phyloP scores from a whole-genome alignment of 352 stramenopile species.

The Phytophthora palmivora region DNA sequence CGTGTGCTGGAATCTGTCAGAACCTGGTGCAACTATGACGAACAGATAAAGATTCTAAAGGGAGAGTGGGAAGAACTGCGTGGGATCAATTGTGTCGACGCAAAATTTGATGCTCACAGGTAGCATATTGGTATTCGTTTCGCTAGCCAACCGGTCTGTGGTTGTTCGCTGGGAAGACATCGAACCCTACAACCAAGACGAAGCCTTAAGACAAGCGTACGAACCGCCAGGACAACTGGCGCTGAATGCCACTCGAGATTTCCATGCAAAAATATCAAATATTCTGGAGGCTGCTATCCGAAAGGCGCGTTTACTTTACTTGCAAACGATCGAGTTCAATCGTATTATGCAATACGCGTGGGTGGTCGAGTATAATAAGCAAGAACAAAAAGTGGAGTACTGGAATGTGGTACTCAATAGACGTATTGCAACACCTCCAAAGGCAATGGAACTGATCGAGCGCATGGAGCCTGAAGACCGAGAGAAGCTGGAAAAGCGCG shows the following conservation, averaged over 20 bases:
- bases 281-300: conserved; percentile 43
- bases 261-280: conserved; percentile 43
- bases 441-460: conserved; percentile 65
- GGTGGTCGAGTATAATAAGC: conserved; percentile 72
- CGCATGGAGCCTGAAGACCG: conserved; percentile 61
- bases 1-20: conserved; percentile 42
- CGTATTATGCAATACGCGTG: conserved; percentile 74
- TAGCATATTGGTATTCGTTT: conserved; percentile 68
- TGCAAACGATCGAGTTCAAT: conserved; percentile 74
- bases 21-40: conserved; percentile 63
- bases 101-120: conserved; percentile 69
- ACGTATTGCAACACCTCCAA: conserved; percentile 54
- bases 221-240: conserved; percentile 37
- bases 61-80: conserved; percentile 54
- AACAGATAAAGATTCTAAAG: conserved; percentile 53
- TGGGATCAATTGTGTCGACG: conserved; percentile 66
- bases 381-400: conserved; percentile 58
- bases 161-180: conserved; percentile 70
- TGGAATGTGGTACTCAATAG: conserved; percentile 84
- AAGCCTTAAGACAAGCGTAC: conserved; percentile 50
- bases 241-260: conserved; percentile 45
- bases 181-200: conserved; percentile 51
- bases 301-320: conserved; percentile 59
- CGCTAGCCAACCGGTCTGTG: conserved; percentile 55
- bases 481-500: conserved; percentile 57